A percentile compares a stretch with the other conserved stretches of the same genome.
Conservation (phyloP, 225 moss, liverwort and hornwort genomes). For the Polytrichum commune region DNA sequence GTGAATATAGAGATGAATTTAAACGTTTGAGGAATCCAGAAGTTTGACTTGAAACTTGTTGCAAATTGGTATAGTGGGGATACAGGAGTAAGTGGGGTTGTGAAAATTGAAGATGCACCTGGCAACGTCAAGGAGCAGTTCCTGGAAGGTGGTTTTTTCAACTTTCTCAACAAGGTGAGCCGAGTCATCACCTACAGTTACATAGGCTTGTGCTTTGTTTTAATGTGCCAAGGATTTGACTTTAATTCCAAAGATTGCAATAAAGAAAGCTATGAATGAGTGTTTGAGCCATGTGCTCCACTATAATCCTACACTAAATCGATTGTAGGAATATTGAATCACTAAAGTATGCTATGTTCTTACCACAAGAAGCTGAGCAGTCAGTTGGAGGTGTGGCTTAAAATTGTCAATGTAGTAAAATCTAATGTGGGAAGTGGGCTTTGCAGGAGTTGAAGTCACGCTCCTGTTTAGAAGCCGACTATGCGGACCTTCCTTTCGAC, state of each 20-base stretch:
- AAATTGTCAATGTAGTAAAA: too few relatives aligned
- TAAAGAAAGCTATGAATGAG: too few relatives aligned
- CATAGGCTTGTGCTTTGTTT: too few relatives aligned
- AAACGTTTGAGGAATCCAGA: constrained; percentile 1
- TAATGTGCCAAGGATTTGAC: too few relatives aligned
- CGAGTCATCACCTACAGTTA: too few relatives aligned
- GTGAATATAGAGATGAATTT: background rate
- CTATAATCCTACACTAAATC: too few relatives aligned
- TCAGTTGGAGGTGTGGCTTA: too few relatives aligned
- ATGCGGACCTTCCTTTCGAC: constrained; percentile 84
- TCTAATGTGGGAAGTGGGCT: constrained; percentile 5
- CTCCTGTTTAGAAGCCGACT: constrained; percentile 74
- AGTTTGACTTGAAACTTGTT: background rate
- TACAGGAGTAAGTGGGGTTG: constrained; percentile 62
- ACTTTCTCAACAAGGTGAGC: constrained; percentile 76
- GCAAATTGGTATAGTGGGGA: constrained; percentile 33
- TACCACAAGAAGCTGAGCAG: too few relatives aligned
- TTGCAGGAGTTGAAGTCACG: constrained; percentile 81
- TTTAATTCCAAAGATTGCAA: too few relatives aligned
- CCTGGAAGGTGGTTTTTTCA: constrained; percentile 71
- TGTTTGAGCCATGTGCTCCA: too few relatives aligned
- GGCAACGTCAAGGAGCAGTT: constrained; percentile 59
- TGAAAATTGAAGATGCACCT: constrained; percentile 71
- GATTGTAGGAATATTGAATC: too few relatives aligned
- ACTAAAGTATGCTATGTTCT: too few relatives aligned